Evolutionary conservation across 2,329 filamentous ascomycete genomes (phyloP).

Genomic region (Didymella segeticola): DNA sequence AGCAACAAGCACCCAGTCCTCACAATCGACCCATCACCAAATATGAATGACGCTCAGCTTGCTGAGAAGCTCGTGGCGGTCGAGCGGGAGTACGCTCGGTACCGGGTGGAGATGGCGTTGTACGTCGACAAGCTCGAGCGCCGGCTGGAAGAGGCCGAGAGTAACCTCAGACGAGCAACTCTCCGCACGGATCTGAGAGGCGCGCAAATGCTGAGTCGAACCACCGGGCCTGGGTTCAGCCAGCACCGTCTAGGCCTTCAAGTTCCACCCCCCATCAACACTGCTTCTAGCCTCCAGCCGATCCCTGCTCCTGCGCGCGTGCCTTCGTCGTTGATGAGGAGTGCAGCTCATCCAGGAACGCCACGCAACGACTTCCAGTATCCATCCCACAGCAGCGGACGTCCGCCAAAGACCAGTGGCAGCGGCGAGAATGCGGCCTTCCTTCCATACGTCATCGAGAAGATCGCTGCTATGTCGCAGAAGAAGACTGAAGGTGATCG

Average conservation of each 20-base stretch:
- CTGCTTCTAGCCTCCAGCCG: not conserved
- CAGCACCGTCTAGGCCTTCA: not conserved
- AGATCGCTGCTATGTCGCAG: not conserved
- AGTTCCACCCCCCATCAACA: not conserved
- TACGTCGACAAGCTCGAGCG: conserved; percentile 1
- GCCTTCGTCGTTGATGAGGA: not conserved
- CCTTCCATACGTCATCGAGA: conserved; percentile 3
- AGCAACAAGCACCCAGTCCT: not conserved
- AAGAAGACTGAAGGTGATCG: not conserved
- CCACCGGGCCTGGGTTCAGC: not conserved
- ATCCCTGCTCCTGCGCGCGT: not conserved
- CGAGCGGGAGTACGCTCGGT: not conserved
- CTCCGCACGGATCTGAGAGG: not conserved
- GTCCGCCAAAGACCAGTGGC: not conserved
- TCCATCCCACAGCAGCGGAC: not conserved
- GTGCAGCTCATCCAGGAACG: not conserved
- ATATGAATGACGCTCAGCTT: not conserved
- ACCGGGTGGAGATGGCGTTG: not conserved
- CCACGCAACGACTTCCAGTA: not conserved
- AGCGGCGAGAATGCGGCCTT: not conserved
- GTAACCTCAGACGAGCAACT: too few relatives aligned
- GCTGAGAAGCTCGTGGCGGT: not conserved
- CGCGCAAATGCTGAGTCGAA: not conserved
- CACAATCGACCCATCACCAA: not conserved
- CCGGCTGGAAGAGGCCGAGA: not conserved